Evolutionary conservation across 2,329 filamentous ascomycete genomes (phyloP).

Genomic region (Lachnellula willkommii): DNA sequence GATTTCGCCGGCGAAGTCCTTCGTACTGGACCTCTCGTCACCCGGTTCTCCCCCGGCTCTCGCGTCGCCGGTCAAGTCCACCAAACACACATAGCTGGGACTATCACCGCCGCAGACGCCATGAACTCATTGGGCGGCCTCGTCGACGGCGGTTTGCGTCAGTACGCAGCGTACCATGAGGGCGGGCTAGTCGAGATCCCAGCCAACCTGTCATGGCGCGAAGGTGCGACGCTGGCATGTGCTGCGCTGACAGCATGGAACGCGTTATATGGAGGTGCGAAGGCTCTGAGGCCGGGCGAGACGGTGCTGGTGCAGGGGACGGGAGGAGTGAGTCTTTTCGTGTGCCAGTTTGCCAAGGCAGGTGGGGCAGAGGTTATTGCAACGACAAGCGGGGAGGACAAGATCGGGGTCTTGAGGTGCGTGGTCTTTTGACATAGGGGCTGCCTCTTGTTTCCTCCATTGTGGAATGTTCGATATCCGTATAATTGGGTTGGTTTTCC

Average conservation of each 20-base stretch:
- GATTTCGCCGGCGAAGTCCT: slow-evolving; percentile 3
- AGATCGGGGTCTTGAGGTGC: slow-evolving; percentile 46
- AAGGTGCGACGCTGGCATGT: slow-evolving; percentile 44
- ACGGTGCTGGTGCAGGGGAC: slow-evolving; percentile 38
- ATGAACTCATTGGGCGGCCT: not conserved
- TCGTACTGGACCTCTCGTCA: not conserved
- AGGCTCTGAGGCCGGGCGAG: slow-evolving; percentile 23
- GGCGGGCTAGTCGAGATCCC: slow-evolving; percentile 50
- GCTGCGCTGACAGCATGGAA: slow-evolving; percentile 49
- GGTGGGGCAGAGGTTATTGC: slow-evolving; percentile 51
- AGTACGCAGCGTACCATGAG: slow-evolving; percentile 39
- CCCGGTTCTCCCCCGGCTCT: not conserved
- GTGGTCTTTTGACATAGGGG: slow-evolving; percentile 28
- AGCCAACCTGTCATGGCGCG: slow-evolving; percentile 36
- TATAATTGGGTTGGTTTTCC: too few species aligned
- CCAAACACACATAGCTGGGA: not conserved
- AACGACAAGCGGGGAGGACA: slow-evolving; percentile 52
- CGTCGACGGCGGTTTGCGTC: slow-evolving; percentile 33
- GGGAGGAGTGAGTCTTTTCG: slow-evolving; percentile 37
- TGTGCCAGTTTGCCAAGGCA: slow-evolving; percentile 40
- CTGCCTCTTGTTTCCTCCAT: too few species aligned
- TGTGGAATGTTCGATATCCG: too few species aligned
- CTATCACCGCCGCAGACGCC: not conserved
- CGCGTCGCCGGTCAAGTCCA: not conserved
- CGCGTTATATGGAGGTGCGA: slow-evolving; percentile 42